A percentile compares a stretch with the other conserved stretches of the same genome.
Evolutionary conservation across 2,329 filamentous ascomycete genomes (phyloP).

Genomic region (Phaeosphaeria sp.): DNA sequence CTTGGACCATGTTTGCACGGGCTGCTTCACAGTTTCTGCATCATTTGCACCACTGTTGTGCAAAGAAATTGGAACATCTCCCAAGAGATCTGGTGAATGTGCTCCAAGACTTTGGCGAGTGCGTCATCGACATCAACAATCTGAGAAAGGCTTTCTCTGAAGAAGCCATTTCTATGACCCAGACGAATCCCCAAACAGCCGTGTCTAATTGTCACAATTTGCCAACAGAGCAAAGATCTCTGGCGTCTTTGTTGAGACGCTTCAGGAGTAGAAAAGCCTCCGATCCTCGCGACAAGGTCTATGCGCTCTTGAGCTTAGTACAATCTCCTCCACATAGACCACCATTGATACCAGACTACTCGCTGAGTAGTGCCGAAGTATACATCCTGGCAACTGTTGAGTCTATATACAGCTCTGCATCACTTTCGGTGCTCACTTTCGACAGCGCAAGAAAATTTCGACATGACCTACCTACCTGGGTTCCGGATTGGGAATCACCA

Average conservation of each 20-base stretch:
- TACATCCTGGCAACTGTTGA: constrained; percentile 11
- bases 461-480: constrained; percentile 28
- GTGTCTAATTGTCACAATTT: background rate
- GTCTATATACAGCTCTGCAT: constrained; percentile 4
- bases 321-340: background rate
- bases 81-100: constrained; percentile 10
- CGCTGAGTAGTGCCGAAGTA: constrained; percentile 11
- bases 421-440: constrained; percentile 14
- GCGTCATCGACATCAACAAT: constrained; percentile 6
- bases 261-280: constrained; percentile 21
- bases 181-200: no score
- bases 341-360: constrained; percentile 15
- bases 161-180: no score
- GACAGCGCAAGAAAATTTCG: constrained; percentile 20
- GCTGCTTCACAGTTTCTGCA: constrained; percentile 4
- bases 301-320: constrained; percentile 16
- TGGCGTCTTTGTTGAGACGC: constrained; percentile 1
- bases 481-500: constrained; percentile 23
- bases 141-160: background rate
- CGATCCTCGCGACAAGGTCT: constrained; percentile 27
- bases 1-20: constrained; percentile 15
- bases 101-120: constrained; percentile 3
- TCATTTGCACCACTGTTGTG: constrained; percentile 9
- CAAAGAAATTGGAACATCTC: background rate
- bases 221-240: background rate